Percentiles rank a stretch among this genome's conserved stretches.
These are phyloP conservation scores for Colletotrichum magnum DNA, from an alignment of 2,329 filamentous ascomycete genomes.

Conservation along the genomic window DNA sequence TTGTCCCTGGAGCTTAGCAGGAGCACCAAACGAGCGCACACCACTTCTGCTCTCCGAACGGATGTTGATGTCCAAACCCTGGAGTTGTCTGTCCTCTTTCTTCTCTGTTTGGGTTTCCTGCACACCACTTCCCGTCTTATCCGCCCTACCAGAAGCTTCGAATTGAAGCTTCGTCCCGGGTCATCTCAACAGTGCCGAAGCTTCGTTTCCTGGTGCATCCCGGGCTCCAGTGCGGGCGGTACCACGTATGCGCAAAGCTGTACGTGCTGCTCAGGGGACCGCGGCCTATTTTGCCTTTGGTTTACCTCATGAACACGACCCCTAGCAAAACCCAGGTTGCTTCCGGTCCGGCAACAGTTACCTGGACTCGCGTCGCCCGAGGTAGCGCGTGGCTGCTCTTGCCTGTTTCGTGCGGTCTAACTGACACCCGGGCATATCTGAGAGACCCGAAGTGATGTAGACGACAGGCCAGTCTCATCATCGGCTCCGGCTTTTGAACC, in stretches of 20 bases:
- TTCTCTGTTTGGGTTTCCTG: not conserved
- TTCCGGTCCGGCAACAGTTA: conserved; percentile 18
- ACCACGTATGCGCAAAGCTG: too few relatives aligned
- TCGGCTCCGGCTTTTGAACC: conserved; percentile 16
- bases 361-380: not conserved
- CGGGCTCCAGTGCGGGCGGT: too few relatives aligned
- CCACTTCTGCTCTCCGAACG: not conserved
- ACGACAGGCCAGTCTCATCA: conserved; percentile 24
- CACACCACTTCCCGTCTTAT: conserved; percentile 16
- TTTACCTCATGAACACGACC: conserved; percentile 13
- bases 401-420: conserved; percentile 2
- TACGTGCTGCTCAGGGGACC: not conserved
- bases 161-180: conserved; percentile 26
- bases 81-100: not conserved
- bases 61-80: not conserved
- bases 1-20: conserved; percentile 29
- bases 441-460: conserved; percentile 4
- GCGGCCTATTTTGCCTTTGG: conserved; percentile 2
- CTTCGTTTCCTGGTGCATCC: conserved; percentile 1
- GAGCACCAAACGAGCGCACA: conserved; percentile 17
- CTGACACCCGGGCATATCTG: conserved; percentile 4
- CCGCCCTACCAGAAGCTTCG: conserved; percentile 24
- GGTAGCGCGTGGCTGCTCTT: conserved; percentile 10
- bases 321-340: conserved; percentile 19
- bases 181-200: conserved; percentile 24